A percentile compares a stretch with the other conserved stretches of the same genome.
These are phyloP conservation scores for Coprinellus micaceus DNA, from an alignment of 768 basidiomycete genomes.

Conservation along the genomic window DNA sequence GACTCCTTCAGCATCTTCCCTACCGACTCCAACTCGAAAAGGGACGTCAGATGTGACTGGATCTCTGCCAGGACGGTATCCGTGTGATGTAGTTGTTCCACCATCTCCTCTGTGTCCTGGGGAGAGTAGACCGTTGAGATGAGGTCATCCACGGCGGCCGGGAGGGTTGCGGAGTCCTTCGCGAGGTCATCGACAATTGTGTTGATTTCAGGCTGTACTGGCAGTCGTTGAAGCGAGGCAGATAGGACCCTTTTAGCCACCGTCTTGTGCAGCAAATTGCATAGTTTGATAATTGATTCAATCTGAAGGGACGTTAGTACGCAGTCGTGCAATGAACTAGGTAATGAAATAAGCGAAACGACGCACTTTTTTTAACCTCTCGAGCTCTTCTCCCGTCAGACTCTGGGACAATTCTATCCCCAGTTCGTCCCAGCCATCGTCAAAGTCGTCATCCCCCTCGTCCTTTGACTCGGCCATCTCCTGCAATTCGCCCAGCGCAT, in stretches of 20 bases:
- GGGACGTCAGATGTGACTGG: conserved; percentile 24
- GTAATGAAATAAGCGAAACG: neutral
- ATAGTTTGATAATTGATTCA: conserved; percentile 56
- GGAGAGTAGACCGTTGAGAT: conserved; percentile 64
- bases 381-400: conserved; percentile 48
- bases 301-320: conserved; percentile 36
- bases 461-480: conserved; percentile 46
- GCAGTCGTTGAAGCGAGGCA: conserved; percentile 12
- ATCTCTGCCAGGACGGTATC: conserved; percentile 35
- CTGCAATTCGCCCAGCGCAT: conserved; percentile 55
- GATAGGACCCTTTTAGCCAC: conserved; percentile 50
- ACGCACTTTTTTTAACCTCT: conserved; percentile 55
- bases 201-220: conserved; percentile 19
- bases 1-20: conserved; percentile 28
- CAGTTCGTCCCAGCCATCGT: conserved; percentile 67
- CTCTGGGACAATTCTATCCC: conserved; percentile 44
- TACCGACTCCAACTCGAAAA: conserved; percentile 21
- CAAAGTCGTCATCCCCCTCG: conserved; percentile 27
- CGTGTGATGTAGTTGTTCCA: conserved; percentile 36
- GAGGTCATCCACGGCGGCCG: conserved; percentile 61
- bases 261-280: conserved; percentile 59
- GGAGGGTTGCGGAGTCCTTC: conserved; percentile 45
- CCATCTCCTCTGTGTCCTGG: conserved; percentile 46
- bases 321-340: neutral
- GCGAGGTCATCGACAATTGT: conserved; percentile 49